Evolutionary conservation across 306 rosid species (phyloP).

Genomic region (Mimosa pudica): DNA sequence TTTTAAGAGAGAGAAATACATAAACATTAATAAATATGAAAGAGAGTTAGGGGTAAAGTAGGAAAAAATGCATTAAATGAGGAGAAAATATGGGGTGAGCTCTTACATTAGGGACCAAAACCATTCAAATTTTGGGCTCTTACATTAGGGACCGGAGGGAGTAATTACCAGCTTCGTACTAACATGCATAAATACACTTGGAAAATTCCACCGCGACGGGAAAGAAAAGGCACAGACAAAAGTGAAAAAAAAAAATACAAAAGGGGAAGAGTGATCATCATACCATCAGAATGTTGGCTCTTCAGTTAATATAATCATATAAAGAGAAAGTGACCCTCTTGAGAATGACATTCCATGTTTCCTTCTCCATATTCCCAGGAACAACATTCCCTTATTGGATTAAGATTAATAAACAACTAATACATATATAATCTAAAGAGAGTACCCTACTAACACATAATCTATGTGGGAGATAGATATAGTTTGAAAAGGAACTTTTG

Average conservation of each 20-base stretch:
- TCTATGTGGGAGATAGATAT: slow-evolving; percentile 14
- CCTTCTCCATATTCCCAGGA: slow-evolving; percentile 63
- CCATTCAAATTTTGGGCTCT: too few relatives aligned
- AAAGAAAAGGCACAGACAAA: neutral
- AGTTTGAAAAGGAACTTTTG: slow-evolving; percentile 39
- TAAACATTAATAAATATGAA: too few relatives aligned
- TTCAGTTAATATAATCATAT: slow-evolving; percentile 50
- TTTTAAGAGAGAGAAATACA: too few relatives aligned
- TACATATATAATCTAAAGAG: slow-evolving; percentile 26
- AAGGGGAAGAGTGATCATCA: slow-evolving; percentile 46
- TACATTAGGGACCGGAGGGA: too few relatives aligned
- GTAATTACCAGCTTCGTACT: neutral
- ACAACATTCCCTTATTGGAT: slow-evolving; percentile 40
- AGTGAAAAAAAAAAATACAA: neutral
- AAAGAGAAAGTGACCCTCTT: slow-evolving; percentile 57
- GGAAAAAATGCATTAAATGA: too few relatives aligned
- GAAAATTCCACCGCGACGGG: slow-evolving; percentile 6
- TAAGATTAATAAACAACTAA: slow-evolving; percentile 39
- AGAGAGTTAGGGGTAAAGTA: too few relatives aligned
- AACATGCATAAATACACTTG: slow-evolving; percentile 16
- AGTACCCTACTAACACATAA: slow-evolving; percentile 11
- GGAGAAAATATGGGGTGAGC: too few relatives aligned
- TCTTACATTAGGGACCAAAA: too few relatives aligned
- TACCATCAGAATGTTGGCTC: slow-evolving; percentile 71
- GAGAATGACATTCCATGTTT: slow-evolving; percentile 64